These are phyloP conservation scores for Ogataea methylovora DNA, from an alignment of 805 yeast species.

Conservation along the genomic window DNA sequence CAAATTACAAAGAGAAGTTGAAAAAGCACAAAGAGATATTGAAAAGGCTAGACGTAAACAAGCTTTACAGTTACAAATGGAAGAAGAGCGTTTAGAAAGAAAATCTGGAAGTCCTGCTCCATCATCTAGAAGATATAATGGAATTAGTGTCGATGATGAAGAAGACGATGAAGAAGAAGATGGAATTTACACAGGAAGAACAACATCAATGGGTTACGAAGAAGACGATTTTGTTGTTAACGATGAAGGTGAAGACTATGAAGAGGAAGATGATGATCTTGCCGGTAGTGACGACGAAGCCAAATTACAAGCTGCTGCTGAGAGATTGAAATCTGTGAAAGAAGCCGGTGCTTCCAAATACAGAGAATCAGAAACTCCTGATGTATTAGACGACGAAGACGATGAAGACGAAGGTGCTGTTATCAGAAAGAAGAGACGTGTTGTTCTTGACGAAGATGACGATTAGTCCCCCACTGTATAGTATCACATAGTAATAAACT, in stretches of 20 bases:
- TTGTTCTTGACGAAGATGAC: slow-evolving; percentile 40
- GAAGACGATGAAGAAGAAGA: slow-evolving; percentile 29
- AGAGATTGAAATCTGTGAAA: slow-evolving; percentile 47
- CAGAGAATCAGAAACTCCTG: slow-evolving; percentile 39
- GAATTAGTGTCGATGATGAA: slow-evolving; percentile 37
- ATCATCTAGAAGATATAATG: slow-evolving; percentile 13
- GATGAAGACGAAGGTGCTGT: slow-evolving; percentile 17
- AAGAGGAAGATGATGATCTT: slow-evolving; percentile 24
- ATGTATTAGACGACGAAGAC: slow-evolving; percentile 35
- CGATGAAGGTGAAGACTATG: slow-evolving; percentile 25
- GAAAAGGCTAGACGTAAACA: slow-evolving; percentile 60
- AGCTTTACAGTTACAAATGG: slow-evolving; percentile 41
- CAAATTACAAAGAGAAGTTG: slow-evolving; percentile 56
- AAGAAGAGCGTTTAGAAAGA: slow-evolving; percentile 52
- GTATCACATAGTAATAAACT: not conserved
- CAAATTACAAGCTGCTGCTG: slow-evolving; percentile 47
- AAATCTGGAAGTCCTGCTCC: slow-evolving; percentile 9
- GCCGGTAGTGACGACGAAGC: slow-evolving; percentile 12
- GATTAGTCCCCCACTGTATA: too few species aligned
- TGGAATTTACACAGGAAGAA: slow-evolving; percentile 13
- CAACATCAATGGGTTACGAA: slow-evolving; percentile 19
- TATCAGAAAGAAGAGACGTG: slow-evolving; percentile 35
- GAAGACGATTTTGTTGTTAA: slow-evolving; percentile 28
- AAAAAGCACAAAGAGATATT: slow-evolving; percentile 57
- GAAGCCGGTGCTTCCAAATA: slow-evolving; percentile 49